Conservation (phyloP, 2,329 filamentous ascomycete genomes). For the Dothistroma septosporum region DNA sequence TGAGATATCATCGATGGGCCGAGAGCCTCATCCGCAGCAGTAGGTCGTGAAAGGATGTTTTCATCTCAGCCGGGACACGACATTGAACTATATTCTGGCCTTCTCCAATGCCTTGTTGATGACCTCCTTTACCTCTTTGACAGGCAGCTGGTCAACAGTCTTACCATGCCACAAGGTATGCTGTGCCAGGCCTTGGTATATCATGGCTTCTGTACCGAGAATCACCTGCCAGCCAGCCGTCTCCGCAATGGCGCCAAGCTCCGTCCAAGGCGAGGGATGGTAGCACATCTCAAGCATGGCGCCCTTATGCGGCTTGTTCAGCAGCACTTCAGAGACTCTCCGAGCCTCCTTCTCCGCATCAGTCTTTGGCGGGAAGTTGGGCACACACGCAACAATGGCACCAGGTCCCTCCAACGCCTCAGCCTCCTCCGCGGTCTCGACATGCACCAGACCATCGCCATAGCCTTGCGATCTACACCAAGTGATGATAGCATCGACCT, state of each 20-base stretch:
- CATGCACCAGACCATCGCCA: constrained; percentile 57
- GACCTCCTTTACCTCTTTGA: constrained; percentile 56
- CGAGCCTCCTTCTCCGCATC: constrained; percentile 59
- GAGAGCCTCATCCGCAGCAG: neutral
- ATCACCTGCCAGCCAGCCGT: constrained; percentile 67
- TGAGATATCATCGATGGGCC: neutral
- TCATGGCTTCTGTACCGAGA: constrained; percentile 69
- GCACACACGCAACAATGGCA: constrained; percentile 69
- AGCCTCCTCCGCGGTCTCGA: constrained; percentile 60
- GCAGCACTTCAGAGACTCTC: constrained; percentile 50
- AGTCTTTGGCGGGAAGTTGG: constrained; percentile 68
- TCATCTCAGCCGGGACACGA: neutral
- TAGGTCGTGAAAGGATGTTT: neutral
- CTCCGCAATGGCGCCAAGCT: constrained; percentile 59
- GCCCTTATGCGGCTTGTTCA: constrained; percentile 54
- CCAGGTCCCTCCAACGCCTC: constrained; percentile 55
- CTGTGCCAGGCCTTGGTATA: constrained; percentile 71
- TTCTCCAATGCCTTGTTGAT: constrained; percentile 37
- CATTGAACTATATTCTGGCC: constrained; percentile 14
- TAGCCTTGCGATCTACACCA: constrained; percentile 61
- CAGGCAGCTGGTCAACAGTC: constrained; percentile 52
- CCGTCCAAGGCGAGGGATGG: constrained; percentile 66
- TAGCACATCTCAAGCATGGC: constrained; percentile 80
- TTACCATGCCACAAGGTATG: constrained; percentile 59
- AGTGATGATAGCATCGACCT: constrained; percentile 62